These are phyloP conservation scores for Ogataea ganodermae DNA, from an alignment of 805 yeast species.

Conservation along the genomic window DNA sequence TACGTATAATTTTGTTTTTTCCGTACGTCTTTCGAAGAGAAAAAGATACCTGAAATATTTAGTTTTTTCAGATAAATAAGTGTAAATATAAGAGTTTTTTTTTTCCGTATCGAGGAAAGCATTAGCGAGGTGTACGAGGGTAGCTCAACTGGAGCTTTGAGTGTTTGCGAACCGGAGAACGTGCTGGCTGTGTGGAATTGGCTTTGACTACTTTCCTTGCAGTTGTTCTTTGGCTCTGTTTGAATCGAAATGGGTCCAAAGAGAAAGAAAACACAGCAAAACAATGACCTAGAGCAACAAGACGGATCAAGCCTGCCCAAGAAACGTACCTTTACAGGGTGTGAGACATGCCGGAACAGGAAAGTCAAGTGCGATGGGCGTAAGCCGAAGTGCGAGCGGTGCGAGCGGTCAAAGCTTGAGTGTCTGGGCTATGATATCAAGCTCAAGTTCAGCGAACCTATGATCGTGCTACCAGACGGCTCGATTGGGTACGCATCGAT, in stretches of 20 bases:
- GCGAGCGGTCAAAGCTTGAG: constrained; percentile 43
- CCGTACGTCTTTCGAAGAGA: no score
- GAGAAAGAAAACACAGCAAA: not conserved
- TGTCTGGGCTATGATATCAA: constrained; percentile 55
- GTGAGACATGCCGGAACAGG: constrained; percentile 56
- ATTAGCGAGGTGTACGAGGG: no score
- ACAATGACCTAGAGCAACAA: constrained; percentile 1
- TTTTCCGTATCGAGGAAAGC: no score
- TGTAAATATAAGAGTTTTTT: no score
- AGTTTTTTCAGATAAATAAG: no score
- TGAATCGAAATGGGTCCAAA: not conserved
- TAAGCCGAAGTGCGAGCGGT: constrained; percentile 48
- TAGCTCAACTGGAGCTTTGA: no score
- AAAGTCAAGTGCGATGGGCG: constrained; percentile 55
- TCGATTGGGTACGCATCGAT: constrained; percentile 18
- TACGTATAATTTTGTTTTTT: no score
- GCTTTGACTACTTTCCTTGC: no score
- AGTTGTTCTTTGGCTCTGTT: not conserved
- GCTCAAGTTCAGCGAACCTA: constrained; percentile 47
- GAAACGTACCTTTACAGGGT: constrained; percentile 46
- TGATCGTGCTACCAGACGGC: constrained; percentile 34
- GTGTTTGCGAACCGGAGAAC: no score
- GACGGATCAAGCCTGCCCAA: constrained; percentile 11
- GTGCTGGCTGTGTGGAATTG: no score
- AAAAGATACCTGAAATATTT: no score